Base-by-base conservation (phyloP, 2,329 filamentous ascomycete species). In the Cryphonectria radicalis region DNA sequence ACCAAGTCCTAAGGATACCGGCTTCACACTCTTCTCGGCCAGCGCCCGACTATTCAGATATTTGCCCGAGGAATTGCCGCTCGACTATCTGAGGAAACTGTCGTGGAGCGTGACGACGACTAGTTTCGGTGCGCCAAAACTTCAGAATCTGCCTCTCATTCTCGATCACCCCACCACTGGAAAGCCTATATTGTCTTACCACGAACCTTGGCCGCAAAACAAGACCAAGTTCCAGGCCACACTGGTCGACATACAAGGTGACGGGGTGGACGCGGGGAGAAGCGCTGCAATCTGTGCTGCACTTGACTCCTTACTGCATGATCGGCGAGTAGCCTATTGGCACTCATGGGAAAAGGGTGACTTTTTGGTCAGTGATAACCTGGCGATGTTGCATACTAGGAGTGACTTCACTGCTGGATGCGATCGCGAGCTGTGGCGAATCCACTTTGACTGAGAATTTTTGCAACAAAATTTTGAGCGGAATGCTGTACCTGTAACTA, bases 301-400 rank as follows among this genome's bases (percentile, higher is more conserved):
- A 0, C 75, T 88, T 2, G 81, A 85, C 67, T 76, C 76, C 0
- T 76, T 84, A 0, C 76, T 87, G 1, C 84, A 87, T 69, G 87
- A 88, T 73, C 80, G 84, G 6, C 80, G 86, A 0, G 83, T 87
- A 0, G 84, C 83, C 10, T 80, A 86, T 53, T 84, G 84, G 68
- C 84, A 87, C 69, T 76, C 80, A 6, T 89, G 87, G 86, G 82
- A 88, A 67, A 83, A 85, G 77, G 87, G 87, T 0, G 87, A 89
- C 74, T 63, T 89, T 53, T 73, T 89, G 0, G 77, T 89, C 6
- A 88, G 80, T 71, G 87, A 89, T 73, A 89, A 88, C 65, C 76
- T 83, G 4, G 70, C 84, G 68, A 82, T 81, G 73, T 81, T 88
- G 83, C 85, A 88, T 67, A 87, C 84, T 0, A 77, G 84, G 64